Base-by-base conservation (phyloP, 78 protist species). In the Pigoraptor vietnamica region DNA sequence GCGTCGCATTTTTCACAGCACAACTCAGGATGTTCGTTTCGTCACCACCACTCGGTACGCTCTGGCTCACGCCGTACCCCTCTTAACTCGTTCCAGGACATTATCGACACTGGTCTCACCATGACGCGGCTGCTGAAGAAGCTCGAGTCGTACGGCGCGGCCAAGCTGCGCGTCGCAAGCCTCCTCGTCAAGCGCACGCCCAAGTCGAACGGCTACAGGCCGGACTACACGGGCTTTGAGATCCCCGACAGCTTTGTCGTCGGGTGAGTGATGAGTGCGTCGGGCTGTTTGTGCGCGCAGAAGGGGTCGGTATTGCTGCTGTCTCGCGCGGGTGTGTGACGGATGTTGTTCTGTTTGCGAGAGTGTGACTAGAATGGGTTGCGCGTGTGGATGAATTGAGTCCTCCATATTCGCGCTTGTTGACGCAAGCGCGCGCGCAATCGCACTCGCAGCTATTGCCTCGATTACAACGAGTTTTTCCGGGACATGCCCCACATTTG, bases 181-280 rank as follows among this genome's bases (percentile, higher is more conserved):
- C 87, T 82, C 21, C 87, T 82, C n/a, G 87, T 82, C 39, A 82
- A 82, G 87, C 87, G 38, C 35, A 82, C 87, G 87, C 35, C 35
- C 14, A 34, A 1, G 39, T 34, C 39, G n/a, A 82, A 82, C 87
- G 87, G 87, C 1, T 82, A 34, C 87, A 1, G 1, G 24, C 87
- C 87, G 21, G 38, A 82, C 87, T 82, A 35, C 37, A 19, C 21
- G 23, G 87, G 87, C 39, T 82, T 82, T 19, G 1, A 14, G n/a
- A 82, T 82, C 37, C 39, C 35, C 38, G 87, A 82, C 87, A 35
- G 2, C n/a, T 82, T 82, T 34, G 38, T 82, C 37, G 87, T 82
- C 21, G 37, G 87, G 19, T 82, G 1, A 0, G 39, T 40, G 56
- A 14, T 2, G 25, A 14, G 2, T 40, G 56, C 56, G 2, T 40